Conservation (phyloP, 306 rosid genomes). For the Trifolium repens region DNA sequence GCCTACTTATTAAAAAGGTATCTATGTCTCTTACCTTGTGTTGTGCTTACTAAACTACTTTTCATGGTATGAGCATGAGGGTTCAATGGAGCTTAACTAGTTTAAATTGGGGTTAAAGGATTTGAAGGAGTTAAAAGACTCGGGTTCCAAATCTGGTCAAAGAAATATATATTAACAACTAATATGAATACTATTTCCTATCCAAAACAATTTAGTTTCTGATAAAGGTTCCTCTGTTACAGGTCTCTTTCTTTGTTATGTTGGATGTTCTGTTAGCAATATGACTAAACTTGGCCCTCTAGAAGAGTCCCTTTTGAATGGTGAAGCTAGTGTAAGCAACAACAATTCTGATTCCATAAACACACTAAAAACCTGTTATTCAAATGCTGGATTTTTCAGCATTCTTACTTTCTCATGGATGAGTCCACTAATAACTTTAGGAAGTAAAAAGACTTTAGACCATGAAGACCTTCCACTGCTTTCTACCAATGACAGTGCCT, state of each 20-base stretch:
- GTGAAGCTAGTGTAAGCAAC: slow-evolving; percentile 35
- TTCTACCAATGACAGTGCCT: slow-evolving; percentile 52
- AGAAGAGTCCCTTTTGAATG: slow-evolving; percentile 73
- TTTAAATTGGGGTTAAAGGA: no score
- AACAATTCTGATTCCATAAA: slow-evolving; percentile 43
- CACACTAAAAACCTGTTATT: slow-evolving; percentile 50
- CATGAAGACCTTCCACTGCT: slow-evolving; percentile 85
- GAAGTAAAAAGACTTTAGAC: slow-evolving; percentile 68
- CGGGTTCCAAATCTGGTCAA: not conserved
- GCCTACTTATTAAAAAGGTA: not conserved
- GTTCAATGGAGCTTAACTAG: not conserved
- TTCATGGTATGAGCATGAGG: not conserved
- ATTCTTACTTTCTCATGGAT: slow-evolving; percentile 81
- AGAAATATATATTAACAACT: not conserved
- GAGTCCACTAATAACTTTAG: slow-evolving; percentile 62
- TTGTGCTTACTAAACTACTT: not conserved
- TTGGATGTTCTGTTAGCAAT: slow-evolving; percentile 46
- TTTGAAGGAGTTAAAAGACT: no score
- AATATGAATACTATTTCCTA: not conserved
- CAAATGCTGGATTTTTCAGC: slow-evolving; percentile 73
- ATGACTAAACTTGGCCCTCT: slow-evolving; percentile 49
- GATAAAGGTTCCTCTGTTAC: not conserved
- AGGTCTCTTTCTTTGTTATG: slow-evolving; percentile 56
- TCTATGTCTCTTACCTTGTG: not conserved
- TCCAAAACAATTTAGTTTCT: not conserved